Base-by-base conservation (phyloP, 2,329 filamentous ascomycete genomes). In the Amauroascus verrucosus region DNA sequence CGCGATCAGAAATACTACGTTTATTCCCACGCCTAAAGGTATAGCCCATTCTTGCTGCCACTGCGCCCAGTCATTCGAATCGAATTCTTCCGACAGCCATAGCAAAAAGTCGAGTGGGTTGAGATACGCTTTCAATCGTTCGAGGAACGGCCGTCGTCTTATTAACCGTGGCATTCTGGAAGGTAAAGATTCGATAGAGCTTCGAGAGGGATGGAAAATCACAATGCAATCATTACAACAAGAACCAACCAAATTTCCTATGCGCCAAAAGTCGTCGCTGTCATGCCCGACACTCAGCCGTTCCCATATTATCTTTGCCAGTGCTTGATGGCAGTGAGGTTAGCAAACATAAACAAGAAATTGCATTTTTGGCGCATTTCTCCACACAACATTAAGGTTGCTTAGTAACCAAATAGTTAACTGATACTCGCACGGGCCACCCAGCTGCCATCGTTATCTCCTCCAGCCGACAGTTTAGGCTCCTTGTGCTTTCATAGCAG, bases 11-110 rank as follows among this genome's bases (percentile, higher is more conserved):
- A 95, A 91, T 30, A 84, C 61, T 38, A 95, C 71, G 69, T 97
- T 97, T 62, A 90, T 75, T 0, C 67, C 78, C 26, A 95, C 61
- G 4, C 89, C 91, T 16, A 95, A 73, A 49, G 87, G 83, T 4
- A 82, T 80, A 24, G 88, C 86, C 67, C 88, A 85, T 33, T 82
- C 73, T 60, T 86, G 84, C 57, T 82, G 74, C 56, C 80, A 74
- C 18, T 91, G 88, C 61, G 96, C 87, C 83, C 89, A 94, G 62
- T 95, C 87, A 64, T 85, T 84, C 26, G 88, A 88, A 66, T 96
- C 90, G 56, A 98, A 79, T 71, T 95, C 88, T 67, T 97, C 91
- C 0, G 88, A 94, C 1, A 95, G 70, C 86, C 88, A 95, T 16
- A 98, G 81, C 51, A 93, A 73, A 64, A 91, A 86, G 71, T 98